Evolutionary conservation across 257 asterid species (phyloP).

Genomic region (Nicotiana otophora): DNA sequence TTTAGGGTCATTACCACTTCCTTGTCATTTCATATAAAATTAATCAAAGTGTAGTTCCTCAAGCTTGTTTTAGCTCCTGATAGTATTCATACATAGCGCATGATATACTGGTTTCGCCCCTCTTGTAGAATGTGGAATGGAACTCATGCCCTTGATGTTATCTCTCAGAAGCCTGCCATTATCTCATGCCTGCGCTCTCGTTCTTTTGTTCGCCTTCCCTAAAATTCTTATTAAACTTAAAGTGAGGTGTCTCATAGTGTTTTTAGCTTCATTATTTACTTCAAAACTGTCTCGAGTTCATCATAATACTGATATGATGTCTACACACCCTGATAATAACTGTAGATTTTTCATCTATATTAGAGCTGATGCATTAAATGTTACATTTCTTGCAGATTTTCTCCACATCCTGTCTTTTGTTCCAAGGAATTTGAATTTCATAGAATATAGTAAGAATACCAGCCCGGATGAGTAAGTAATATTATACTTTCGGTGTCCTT

Average conservation of each 20-base stretch:
- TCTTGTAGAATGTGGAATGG: neutral
- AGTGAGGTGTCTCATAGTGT: neutral
- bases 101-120: neutral
- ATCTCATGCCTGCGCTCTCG: neutral
- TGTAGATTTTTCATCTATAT: neutral
- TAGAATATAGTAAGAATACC: slow-evolving; percentile 18
- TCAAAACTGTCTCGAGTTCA: neutral
- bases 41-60: neutral
- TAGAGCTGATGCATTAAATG: neutral
- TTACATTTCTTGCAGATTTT: slow-evolving; percentile 27
- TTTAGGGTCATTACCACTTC: neutral
- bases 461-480: slow-evolving; percentile 27
- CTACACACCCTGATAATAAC: neutral
- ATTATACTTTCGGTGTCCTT: neutral
- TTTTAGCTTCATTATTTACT: neutral
- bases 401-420: slow-evolving; percentile 36
- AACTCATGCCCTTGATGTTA: neutral
- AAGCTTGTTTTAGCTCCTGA: neutral
- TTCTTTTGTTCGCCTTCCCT: neutral
- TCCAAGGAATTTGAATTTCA: slow-evolving; percentile 35
- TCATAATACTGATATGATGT: neutral
- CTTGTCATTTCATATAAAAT: neutral
- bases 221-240: neutral
- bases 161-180: neutral
- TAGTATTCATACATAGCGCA: neutral